Evolutionary conservation across 495 filamentous ascomycete species (phyloP), one percentile per base, ranked within the genome.

Genomic region (Podospora didyma): DNA sequence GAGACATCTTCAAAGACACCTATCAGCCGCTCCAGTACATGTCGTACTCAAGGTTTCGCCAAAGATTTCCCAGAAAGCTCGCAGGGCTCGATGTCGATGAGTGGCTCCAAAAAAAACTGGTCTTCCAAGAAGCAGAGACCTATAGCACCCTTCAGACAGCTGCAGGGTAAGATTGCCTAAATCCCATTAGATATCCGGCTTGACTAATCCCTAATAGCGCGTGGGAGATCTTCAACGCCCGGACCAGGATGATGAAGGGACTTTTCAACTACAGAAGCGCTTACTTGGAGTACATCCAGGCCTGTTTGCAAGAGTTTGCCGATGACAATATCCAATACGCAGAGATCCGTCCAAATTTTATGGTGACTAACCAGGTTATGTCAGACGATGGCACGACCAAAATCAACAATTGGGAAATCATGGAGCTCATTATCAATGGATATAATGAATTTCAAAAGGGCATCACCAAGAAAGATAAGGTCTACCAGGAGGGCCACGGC

Each of bases 241-340:
- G 79, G 4, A 83, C 80, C 22, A 76, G 78, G 52, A 80, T 83
- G 78, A 81, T 83, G 79, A 83, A 83, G 54, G 80, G 80, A 0
- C 62, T 83, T n/a, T 82, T 82, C 67, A 81, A 79, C 51, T 83
- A 83, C 47, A 71, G 75, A 62, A 74, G 68, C 1, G 80, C 79
- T 0, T 82, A 79, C 56, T 64, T 65, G 20, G 60, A 56, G 47
- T 83, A 83, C 58, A 82, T 75, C 0, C 63, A 56, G 7, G 62
- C 60, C 12, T 78, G 74, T 60, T 62, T 83, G 11, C 61, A 76
- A 49, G 75, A 80, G 56, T 83, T 82, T 47, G 73, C 73, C 23
- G 58, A 64, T 28, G 79, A 83, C 62, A 80, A 79, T 49, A 81
- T 83, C 24, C 79, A 82, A 58, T 83, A 83, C 54, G 80, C 77